These are phyloP conservation scores for Leccinum griseonigrum DNA, from an alignment of 1,284 basidiomycete species.

Conservation along the genomic window DNA sequence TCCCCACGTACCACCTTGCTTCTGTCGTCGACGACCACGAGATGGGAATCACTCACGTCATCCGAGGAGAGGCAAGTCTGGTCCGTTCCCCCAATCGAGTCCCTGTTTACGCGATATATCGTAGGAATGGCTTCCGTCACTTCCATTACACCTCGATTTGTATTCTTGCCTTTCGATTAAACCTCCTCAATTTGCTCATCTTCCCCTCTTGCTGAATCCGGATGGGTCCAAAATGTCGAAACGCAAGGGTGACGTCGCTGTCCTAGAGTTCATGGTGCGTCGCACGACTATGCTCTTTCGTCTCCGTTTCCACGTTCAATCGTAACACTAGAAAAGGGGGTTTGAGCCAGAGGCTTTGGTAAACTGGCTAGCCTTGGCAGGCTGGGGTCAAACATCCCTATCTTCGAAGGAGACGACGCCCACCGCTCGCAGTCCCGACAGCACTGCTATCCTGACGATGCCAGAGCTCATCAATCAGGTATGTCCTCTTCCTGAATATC, in stretches of 20 bases:
- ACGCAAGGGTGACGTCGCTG: slow-evolving; percentile 85
- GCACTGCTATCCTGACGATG: slow-evolving; percentile 63
- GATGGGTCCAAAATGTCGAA: slow-evolving; percentile 97
- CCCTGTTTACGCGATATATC: background rate
- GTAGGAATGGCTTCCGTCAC: slow-evolving; percentile 94
- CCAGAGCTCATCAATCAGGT: slow-evolving; percentile 65
- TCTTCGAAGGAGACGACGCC: slow-evolving; percentile 19
- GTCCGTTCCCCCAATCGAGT: background rate
- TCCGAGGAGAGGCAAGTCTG: slow-evolving; percentile 81
- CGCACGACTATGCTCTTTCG: background rate
- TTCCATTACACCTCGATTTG: slow-evolving; percentile 90
- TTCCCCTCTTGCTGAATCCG: slow-evolving; percentile 87
- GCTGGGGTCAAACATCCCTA: slow-evolving; percentile 64
- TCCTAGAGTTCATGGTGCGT: slow-evolving; percentile 81
- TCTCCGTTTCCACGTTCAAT: background rate
- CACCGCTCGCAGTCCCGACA: slow-evolving; percentile 51
- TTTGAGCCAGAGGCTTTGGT: slow-evolving; percentile 90
- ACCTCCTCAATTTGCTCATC: slow-evolving; percentile 85
- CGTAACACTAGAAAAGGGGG: slow-evolving; percentile 54
- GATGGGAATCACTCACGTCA: slow-evolving; percentile 95
- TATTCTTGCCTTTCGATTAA: slow-evolving; percentile 76
- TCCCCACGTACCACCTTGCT: slow-evolving; percentile 96
- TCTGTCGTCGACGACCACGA: slow-evolving; percentile 94
- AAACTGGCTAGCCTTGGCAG: slow-evolving; percentile 93
- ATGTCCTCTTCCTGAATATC: slow-evolving; percentile 6